A percentile compares a stretch with the other conserved stretches of the same genome.
These are phyloP conservation scores for Fusarium globosum DNA, from an alignment of 2,329 filamentous ascomycete genomes.

Conservation along the genomic window DNA sequence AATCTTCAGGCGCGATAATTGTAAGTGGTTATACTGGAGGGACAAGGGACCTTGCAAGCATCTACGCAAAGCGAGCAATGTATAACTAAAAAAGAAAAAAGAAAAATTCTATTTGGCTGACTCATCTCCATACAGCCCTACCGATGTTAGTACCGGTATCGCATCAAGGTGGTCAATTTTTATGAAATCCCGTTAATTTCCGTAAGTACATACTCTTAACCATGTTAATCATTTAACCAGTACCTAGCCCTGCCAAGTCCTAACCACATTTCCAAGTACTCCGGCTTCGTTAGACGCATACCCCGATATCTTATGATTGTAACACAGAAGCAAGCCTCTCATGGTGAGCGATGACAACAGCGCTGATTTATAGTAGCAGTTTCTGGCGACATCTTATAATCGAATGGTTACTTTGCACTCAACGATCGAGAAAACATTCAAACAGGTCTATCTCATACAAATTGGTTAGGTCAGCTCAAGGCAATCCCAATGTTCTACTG, in stretches of 20 bases:
- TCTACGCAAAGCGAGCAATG: not conserved
- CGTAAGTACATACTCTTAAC: not conserved
- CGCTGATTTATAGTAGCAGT: not conserved
- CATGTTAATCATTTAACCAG: not conserved
- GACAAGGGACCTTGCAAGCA: not conserved
- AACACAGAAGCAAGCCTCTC: not conserved
- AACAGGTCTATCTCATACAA: not conserved
- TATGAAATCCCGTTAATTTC: not conserved
- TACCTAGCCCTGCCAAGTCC: not conserved
- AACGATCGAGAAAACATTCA: not conserved
- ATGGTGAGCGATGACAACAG: not conserved
- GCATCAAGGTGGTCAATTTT: not conserved
- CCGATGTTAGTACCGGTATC: not conserved
- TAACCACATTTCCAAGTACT: not conserved
- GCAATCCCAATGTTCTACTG: not conserved
- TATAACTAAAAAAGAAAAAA: not conserved
- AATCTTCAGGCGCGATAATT: not conserved
- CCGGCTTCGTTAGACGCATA: not conserved
- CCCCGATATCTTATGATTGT: not conserved
- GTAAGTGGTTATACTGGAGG: not conserved
- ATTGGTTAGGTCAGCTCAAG: not conserved
- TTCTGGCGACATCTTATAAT: not conserved
- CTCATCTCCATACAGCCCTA: not conserved
- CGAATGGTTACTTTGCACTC: not conserved
- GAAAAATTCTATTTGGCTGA: not conserved